These are phyloP conservation scores for Fusarium haematococcum DNA, from an alignment of 2,329 filamentous ascomycete species.

Conservation along the genomic window DNA sequence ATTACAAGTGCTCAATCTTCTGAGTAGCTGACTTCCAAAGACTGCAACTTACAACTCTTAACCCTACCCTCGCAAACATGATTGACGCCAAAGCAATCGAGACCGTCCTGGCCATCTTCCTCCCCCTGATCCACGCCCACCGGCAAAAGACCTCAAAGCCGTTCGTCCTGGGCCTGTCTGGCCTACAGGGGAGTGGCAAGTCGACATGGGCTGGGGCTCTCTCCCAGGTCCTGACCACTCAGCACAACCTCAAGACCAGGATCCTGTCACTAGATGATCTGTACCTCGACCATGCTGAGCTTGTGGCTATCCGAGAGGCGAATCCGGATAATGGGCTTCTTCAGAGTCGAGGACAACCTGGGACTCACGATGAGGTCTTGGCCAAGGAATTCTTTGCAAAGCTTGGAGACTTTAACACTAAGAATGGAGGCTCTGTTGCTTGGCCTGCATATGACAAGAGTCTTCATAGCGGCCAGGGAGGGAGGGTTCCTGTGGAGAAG, in stretches of 20 bases:
- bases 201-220: conserved; percentile 43
- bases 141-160: conserved; percentile 18
- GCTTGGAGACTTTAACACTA: background rate
- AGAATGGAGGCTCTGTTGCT: conserved; percentile 1
- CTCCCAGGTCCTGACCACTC: conserved; percentile 17
- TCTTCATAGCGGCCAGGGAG: conserved; percentile 34
- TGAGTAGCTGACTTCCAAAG: background rate
- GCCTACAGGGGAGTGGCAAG: conserved; percentile 43
- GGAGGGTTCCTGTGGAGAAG: conserved; percentile 23
- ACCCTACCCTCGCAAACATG: conserved; percentile 10
- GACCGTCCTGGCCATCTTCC: conserved; percentile 26
- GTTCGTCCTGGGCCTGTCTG: conserved; percentile 39
- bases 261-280: conserved; percentile 39
- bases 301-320: conserved; percentile 28
- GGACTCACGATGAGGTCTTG: conserved; percentile 36
- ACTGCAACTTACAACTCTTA: background rate
- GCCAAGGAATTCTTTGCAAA: conserved; percentile 24
- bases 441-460: conserved; percentile 44
- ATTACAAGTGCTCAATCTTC: background rate
- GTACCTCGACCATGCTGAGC: conserved; percentile 32
- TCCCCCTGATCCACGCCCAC: conserved; percentile 32
- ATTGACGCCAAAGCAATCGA: conserved; percentile 39
- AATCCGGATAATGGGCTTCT: conserved; percentile 37
- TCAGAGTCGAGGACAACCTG: conserved; percentile 36
- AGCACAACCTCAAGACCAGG: conserved; percentile 33